Evolutionary conservation across 2,329 filamentous ascomycete species (phyloP).

Genomic region (Claviceps pazoutovae): DNA sequence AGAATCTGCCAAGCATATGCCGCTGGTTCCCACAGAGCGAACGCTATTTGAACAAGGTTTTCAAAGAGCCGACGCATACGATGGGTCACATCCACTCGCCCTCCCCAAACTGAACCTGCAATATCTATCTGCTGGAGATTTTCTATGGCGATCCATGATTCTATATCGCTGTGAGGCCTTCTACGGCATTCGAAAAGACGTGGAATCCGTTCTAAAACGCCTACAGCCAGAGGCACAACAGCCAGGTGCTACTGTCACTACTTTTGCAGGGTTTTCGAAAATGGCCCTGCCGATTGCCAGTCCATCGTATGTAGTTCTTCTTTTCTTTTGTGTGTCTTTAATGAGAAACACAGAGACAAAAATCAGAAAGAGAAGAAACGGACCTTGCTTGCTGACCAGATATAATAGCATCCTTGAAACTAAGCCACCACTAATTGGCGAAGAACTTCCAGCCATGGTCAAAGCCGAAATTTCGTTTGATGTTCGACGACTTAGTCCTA

Average conservation of each 20-base stretch:
- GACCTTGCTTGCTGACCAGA: background rate
- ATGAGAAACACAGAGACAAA: background rate
- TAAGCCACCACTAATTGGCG: conserved; percentile 68
- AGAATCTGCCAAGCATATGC: conserved; percentile 56
- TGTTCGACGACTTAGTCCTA: conserved; percentile 62
- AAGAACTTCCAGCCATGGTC: conserved; percentile 69
- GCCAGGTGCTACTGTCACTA: conserved; percentile 49
- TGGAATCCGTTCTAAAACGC: conserved; percentile 69
- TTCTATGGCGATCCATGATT: conserved; percentile 87
- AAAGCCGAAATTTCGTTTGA: conserved; percentile 78
- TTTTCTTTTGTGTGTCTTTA: background rate
- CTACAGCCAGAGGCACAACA: conserved; percentile 55
- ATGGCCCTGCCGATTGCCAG: conserved; percentile 85
- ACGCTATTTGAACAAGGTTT: conserved; percentile 67
- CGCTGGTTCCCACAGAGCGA: conserved; percentile 71
- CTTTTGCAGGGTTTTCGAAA: conserved; percentile 73
- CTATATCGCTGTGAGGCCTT: conserved; percentile 85
- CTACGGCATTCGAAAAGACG: conserved; percentile 82
- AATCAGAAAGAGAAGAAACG: background rate
- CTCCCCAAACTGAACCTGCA: conserved; percentile 92
- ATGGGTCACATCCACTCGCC: conserved; percentile 74
- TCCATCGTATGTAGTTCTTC: conserved; percentile 38
- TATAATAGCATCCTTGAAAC: conserved; percentile 58
- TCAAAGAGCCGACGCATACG: conserved; percentile 70
- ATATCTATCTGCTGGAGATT: conserved; percentile 88